Conservation (phyloP, 371 early-diverging fungal genomes). For the Smittium mucronatum region DNA sequence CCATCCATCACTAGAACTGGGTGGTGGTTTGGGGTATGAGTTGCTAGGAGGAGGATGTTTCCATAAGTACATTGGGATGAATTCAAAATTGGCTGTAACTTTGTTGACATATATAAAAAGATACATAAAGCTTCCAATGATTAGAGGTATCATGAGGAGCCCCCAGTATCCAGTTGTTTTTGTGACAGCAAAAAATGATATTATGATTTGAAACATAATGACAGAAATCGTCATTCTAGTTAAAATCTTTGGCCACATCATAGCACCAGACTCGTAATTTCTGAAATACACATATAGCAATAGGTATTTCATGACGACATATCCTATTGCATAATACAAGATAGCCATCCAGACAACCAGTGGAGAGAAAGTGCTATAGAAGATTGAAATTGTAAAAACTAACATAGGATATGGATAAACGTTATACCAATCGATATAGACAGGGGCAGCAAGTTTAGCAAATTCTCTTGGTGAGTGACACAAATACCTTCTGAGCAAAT, state of each 20-base stretch:
- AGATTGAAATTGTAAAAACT: slow-evolving; percentile 67
- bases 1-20: not conserved
- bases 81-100: not conserved
- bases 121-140: not conserved
- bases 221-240: slow-evolving; percentile 62
- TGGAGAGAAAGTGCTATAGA: slow-evolving; percentile 78
- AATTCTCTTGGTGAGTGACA: slow-evolving; percentile 59
- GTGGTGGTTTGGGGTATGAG: slow-evolving; percentile 14
- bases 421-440: slow-evolving; percentile 50
- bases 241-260: slow-evolving; percentile 58
- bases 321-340: slow-evolving; percentile 59
- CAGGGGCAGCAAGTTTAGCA: slow-evolving; percentile 40
- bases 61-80: slow-evolving; percentile 27
- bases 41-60: slow-evolving; percentile 27
- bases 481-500: slow-evolving; percentile 34
- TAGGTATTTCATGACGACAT: slow-evolving; percentile 65
- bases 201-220: slow-evolving; percentile 58
- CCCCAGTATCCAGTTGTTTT: slow-evolving; percentile 3
- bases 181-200: slow-evolving; percentile 3
- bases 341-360: slow-evolving; percentile 64
- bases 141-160: slow-evolving; percentile 1
- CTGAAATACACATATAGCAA: slow-evolving; percentile 74
- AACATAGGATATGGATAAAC: slow-evolving; percentile 60
- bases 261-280: slow-evolving; percentile 67
- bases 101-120: slow-evolving; percentile 6